Base-by-base conservation (phyloP, 2,329 filamentous ascomycete genomes). In the Hypoxylon sp. region DNA sequence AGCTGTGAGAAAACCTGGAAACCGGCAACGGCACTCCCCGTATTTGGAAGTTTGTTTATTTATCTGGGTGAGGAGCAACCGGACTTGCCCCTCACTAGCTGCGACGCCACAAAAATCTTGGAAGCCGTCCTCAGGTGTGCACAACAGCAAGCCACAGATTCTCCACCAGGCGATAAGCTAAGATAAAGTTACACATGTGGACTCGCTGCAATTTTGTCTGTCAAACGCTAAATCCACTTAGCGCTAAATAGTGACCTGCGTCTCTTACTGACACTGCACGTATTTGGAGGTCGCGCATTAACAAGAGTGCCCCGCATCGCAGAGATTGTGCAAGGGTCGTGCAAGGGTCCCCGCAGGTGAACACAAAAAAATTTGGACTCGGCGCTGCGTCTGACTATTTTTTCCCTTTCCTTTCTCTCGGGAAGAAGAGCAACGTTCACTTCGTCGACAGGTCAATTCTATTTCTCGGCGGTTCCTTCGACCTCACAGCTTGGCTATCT, bases 371-470 rank as follows among this genome's bases (percentile, higher is more conserved):
- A 57, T 58, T 64, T 53, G 56, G 45, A 24, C 32, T 53, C 44
- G 28, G 28, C n/a, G 22, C 42, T 28, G 24, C 45, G n/a, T 59
- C 36, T 4, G n/a, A 56, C 24, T 36, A 49, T 60, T 55, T 57
- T 59, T 77, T 79, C 78, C 76, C 77, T 73, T 73, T 81, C 64
- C 78, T 76, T 81, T 83, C 78, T 80, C 81, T 80, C 79, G 83
- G 83, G 83, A 84, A 84, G 83, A 84, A 83, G 81, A 82, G 72
- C 78, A 78, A 74, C 68, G 75, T 79, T 78, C 79, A 78, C 69
- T 60, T 68, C 69, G 75, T 72, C 72, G 73, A 74, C 76, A 73
- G 70, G 73, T 74, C 74, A 71, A 75, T 72, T 74, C 63, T 63
- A 70, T 71, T 72, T 66, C 62, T 70, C 71, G 71, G 68, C 73